A percentile compares a stretch with the other conserved stretches of the same genome.
phyloP scores from a whole-genome alignment of 2,329 filamentous ascomycete genomes.

The Fusarium napiforme region DNA sequence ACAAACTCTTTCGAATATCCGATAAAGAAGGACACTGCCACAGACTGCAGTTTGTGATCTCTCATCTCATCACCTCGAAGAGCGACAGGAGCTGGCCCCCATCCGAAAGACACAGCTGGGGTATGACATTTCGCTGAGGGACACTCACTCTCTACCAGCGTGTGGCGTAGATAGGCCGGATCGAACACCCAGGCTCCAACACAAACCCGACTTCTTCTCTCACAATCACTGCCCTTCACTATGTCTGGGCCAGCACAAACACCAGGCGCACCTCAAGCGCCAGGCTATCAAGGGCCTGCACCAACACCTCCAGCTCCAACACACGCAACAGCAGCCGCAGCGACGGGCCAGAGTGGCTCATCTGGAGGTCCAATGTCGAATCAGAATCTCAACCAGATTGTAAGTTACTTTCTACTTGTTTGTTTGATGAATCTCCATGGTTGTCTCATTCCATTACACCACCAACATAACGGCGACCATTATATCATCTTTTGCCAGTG shows the following conservation, averaged over 20 bases:
- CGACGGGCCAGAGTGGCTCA: constrained; percentile 48
- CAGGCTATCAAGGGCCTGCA: constrained; percentile 48
- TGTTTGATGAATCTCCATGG: neutral
- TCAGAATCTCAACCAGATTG: constrained; percentile 95
- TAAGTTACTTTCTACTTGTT: constrained; percentile 61
- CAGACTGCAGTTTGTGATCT: neutral
- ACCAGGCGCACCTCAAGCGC: constrained; percentile 44
- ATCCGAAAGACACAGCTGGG: neutral
- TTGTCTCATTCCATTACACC: neutral
- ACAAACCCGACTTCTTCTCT: neutral
- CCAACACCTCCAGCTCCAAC: constrained; percentile 49
- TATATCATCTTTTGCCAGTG: neutral
- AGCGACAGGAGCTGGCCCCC: neutral
- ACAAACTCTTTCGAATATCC: neutral
- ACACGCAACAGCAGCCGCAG: constrained; percentile 35
- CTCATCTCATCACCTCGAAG: neutral
- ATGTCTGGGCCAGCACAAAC: constrained; percentile 52
- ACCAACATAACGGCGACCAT: neutral
- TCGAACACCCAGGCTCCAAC: neutral
- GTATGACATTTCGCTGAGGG: constrained; percentile 22
- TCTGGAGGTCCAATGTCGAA: constrained; percentile 71
- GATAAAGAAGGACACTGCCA: neutral
- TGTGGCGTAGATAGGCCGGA: neutral
- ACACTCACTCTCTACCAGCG: neutral
- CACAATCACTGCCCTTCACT: neutral